These are phyloP conservation scores for Podospora pseudopauciseta DNA, from an alignment of 495 filamentous ascomycete genomes.

Conservation along the genomic window DNA sequence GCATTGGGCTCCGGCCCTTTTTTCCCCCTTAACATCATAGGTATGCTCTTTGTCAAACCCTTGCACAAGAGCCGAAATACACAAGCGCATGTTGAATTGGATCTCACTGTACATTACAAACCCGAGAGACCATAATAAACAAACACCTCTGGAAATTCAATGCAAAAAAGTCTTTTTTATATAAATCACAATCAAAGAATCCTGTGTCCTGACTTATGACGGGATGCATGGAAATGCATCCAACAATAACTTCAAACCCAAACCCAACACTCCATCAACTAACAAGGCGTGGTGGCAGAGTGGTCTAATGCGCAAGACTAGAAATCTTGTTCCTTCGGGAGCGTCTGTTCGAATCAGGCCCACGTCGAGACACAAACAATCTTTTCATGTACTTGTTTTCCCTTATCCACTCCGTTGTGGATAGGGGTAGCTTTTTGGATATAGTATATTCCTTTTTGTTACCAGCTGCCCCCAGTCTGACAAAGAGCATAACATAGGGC, in stretches of 20 bases:
- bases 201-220: too few species aligned
- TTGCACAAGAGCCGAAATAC: too few species aligned
- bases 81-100: too few species aligned
- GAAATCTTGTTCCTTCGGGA: conserved; percentile 28
- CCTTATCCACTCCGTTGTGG: neutral
- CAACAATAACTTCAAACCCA: neutral
- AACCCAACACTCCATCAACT: neutral
- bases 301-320: conserved; percentile 28
- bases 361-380: conserved; percentile 16
- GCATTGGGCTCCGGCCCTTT: too few species aligned
- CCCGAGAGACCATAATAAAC: too few species aligned
- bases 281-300: conserved; percentile 22
- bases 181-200: too few species aligned
- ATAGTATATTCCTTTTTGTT: neutral
- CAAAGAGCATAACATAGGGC: neutral
- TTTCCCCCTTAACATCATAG: too few species aligned
- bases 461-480: too few species aligned
- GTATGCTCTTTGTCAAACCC: too few species aligned
- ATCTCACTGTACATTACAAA: too few species aligned
- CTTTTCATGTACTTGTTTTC: conserved; percentile 1
- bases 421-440: neutral
- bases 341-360: conserved; percentile 28
- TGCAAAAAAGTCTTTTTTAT: too few species aligned
- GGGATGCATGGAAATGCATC: neutral
- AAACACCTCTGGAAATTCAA: too few species aligned